Evolutionary conservation across 2,329 filamentous ascomycete species (phyloP).

Genomic region (Pseudogymnoascus sp.): DNA sequence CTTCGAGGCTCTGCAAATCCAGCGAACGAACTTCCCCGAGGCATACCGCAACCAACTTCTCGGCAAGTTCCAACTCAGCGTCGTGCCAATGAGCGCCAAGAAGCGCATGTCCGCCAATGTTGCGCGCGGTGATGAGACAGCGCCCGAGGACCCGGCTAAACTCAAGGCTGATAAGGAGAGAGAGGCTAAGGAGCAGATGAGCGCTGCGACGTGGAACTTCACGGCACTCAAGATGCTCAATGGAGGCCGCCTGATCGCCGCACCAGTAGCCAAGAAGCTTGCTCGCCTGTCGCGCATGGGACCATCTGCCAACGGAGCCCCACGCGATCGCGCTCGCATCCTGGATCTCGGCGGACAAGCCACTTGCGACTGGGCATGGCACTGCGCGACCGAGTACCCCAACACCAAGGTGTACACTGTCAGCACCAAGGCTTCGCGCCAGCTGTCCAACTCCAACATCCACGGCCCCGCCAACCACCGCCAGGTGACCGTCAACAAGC

Average conservation of each 20-base stretch:
- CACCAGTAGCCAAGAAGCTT: conserved; percentile 54
- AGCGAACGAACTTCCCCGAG: conserved; percentile 64
- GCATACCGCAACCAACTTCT: conserved; percentile 72
- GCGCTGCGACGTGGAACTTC: conserved; percentile 51
- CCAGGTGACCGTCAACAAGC: conserved; percentile 64
- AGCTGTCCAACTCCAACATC: conserved; percentile 64
- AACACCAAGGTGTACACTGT: conserved; percentile 83
- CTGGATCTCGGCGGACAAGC: conserved; percentile 81
- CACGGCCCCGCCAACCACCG: conserved; percentile 82
- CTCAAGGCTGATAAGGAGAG: conserved; percentile 66
- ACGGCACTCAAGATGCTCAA: conserved; percentile 52
- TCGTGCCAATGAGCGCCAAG: conserved; percentile 58
- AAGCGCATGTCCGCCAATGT: conserved; percentile 65
- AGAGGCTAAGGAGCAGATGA: conserved; percentile 67
- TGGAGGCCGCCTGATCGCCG: conserved; percentile 54
- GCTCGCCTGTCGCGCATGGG: conserved; percentile 44
- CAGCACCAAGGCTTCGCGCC: conserved; percentile 61
- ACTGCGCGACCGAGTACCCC: conserved; percentile 76
- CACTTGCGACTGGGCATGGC: conserved; percentile 92
- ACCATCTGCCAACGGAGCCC: conserved; percentile 35
- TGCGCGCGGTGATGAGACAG: conserved; percentile 58
- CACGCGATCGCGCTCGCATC: conserved; percentile 53
- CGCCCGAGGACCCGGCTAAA: conserved; percentile 54
- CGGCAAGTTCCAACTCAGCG: conserved; percentile 73
- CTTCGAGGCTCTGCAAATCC: conserved; percentile 80